Base-by-base conservation (phyloP, 2,329 filamentous ascomycete genomes). In the Bertia moriformis region DNA sequence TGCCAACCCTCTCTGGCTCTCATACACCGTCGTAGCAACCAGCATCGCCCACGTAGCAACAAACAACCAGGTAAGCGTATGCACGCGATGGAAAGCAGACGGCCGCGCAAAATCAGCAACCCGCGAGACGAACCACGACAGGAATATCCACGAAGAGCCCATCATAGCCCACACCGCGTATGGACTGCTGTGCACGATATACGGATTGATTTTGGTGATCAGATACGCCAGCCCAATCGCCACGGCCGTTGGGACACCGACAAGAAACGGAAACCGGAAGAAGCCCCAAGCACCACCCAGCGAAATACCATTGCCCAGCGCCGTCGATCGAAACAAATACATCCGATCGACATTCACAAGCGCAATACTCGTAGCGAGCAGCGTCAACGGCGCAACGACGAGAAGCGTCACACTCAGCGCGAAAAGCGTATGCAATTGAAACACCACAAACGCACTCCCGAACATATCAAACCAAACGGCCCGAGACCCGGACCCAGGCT, bases 381-480 rank as follows among this genome's bases (percentile, higher is more conserved):
- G 62, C 3, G 81, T 62, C 36, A 96, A 55, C 1, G 89, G 89
- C 1, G 82, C 77, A 15, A 79, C 78, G 15, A 93, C 78, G 15
- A 96, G 73, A 12, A 96, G 60, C 1, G 83, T 83, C 19, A 96
- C 70, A 4, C 86, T 88, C 60, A 91, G 76, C 3, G 86, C 87
- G 58, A 96, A 96, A 41, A 96, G 69, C 4, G 84, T 87, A 45
- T 83, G 74, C 29, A 95, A 67, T 37, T 72, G 70, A 52, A 95
- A 83, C 2, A 93, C 67, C 14, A 81, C 83, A 55, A 95, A 87
- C 1, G 67, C 67, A 40, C 68, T 71, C 33, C 89, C 91, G 46
- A 93, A 89, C 4, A 96, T 60, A 52, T 96, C 91, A 52, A 96
- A 96, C 86, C 88, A 98, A 13, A 96, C 86, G 19, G 78, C 84